These are phyloP conservation scores for Fusarium liriodendri DNA, from an alignment of 2,329 filamentous ascomycete species.

Conservation along the genomic window DNA sequence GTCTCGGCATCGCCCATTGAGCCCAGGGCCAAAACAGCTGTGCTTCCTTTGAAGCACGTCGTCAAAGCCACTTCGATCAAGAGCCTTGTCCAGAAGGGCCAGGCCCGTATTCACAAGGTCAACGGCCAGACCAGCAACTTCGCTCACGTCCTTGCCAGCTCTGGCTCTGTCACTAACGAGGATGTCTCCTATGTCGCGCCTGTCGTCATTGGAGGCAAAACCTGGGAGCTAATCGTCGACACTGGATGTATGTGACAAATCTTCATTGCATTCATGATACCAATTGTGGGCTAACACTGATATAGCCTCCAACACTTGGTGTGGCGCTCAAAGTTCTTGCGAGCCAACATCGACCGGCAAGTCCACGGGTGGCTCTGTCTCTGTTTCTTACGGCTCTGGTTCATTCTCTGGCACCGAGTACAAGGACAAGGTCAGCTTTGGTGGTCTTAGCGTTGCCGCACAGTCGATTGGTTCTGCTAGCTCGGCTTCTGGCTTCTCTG, in stretches of 20 bases:
- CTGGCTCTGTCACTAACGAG: background rate
- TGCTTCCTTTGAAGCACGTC: background rate
- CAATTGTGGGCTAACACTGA: background rate
- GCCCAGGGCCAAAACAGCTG: background rate
- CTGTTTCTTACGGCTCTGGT: background rate
- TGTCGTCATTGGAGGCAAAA: background rate
- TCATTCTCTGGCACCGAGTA: background rate
- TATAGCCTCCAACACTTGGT: background rate
- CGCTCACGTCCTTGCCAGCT: background rate
- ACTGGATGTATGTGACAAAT: background rate
- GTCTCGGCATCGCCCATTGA: background rate
- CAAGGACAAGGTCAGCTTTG: background rate
- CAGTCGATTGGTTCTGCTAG: background rate
- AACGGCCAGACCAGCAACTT: background rate
- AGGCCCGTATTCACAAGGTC: background rate
- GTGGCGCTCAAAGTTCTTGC: background rate
- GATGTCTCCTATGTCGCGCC: background rate
- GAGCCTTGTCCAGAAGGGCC: background rate
- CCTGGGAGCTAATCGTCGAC: background rate
- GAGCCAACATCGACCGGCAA: background rate
- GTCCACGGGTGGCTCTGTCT: background rate
- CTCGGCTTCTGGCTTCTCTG: background rate
- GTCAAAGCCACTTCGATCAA: background rate
- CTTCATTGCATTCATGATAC: background rate
- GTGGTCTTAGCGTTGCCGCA: background rate